Base-by-base conservation (phyloP, 331 rosid genomes). In the Quercus tomentella region DNA sequence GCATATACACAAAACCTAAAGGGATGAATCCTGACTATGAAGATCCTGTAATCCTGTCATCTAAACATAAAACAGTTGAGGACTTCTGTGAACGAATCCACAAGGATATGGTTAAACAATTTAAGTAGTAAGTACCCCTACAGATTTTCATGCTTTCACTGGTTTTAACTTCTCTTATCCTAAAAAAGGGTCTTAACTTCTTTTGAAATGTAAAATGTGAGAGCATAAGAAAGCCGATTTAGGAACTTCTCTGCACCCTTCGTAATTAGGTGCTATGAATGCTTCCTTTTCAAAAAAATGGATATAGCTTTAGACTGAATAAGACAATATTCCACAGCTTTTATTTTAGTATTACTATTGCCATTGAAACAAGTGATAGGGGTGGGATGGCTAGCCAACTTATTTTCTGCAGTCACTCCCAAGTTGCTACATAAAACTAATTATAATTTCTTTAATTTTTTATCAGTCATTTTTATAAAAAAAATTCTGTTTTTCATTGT, bases 11-110 rank as follows among this genome's bases (percentile, higher is more conserved):
- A 14, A 96, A 96, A 82, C 99, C 99, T 41, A 96, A 91, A 80
- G 99, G 99, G 81, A 89, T 96, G 97, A 96, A 96, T 88, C 99
- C 98, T 51, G 99, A 96, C 81, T 96, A 96, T 71, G 99, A 96
- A 88, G 99, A 96, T 72, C 99, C 98, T 63, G 99, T 96, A 67
- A 96, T 96, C 81, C 89, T 96, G 73, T 96, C 98, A 1, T 96
- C 99, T 17, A 96, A 87, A 92, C 88, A 11, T 84, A 89, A 88
- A 79, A 93, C 99, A 22, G 90, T 96, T 56, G 99, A 93, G 82
- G 99, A 93, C 86, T 96, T 96, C 87, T 96, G 99, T 73, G 70
- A 69, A 37, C 89, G 99, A 72, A 96, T 90, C 78, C 99, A 93
- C 87, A 96, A 93, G 84, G 99, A 93, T 86, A 93, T 96, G 94